Base-by-base conservation (phyloP, 2,329 filamentous ascomycete genomes). In the Penicillium sp. region DNA sequence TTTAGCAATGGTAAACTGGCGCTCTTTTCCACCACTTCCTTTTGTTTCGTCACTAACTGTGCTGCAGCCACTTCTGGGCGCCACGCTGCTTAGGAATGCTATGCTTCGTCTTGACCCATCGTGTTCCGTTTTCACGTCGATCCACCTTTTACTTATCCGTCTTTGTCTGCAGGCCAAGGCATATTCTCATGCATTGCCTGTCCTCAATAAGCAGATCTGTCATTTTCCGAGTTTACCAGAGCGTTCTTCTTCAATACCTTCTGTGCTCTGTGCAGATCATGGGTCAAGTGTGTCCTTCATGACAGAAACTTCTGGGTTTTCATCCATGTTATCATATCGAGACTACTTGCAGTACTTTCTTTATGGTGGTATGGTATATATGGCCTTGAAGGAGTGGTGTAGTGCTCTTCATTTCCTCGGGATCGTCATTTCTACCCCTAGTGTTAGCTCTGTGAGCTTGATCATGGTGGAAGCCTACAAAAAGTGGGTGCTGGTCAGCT, bases 381-480 rank as follows among this genome's bases (percentile, higher is more conserved):
- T 87, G 65, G 77, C 79, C 2, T 70, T 79, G 46, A 78, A 81
- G 54, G 74, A 84, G 57, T 92, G 88, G 87, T 67, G 73, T 16
- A 81, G 81, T 53, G 87, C 88, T 0, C 74, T 80, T 14, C 79
- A 79, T 35, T 84, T 85, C 29, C 79, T 91, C 26, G 83, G 85
- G 61, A 79, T 83, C 55, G 82, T 84, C 40, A 77, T 96, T 34
- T 83, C 86, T 3, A 85, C 86, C 53, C 90, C 91, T 0, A 78
- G 80, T 0, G 79, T 77, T 47, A 86, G 85, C 18, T 77, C 79
- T 30, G 80, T 84, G 34, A 93, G 87, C 71, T 87, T 85, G 69
- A 80, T 95, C 47, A 94, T 94, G 88, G 79, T 89, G 4, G 91
- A 96, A 61, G 90, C 90, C 6, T 93, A 96, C 78, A 95, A 93